Evolutionary conservation across 345 rosid species (phyloP).

Genomic region (Nephelium lappaceum): DNA sequence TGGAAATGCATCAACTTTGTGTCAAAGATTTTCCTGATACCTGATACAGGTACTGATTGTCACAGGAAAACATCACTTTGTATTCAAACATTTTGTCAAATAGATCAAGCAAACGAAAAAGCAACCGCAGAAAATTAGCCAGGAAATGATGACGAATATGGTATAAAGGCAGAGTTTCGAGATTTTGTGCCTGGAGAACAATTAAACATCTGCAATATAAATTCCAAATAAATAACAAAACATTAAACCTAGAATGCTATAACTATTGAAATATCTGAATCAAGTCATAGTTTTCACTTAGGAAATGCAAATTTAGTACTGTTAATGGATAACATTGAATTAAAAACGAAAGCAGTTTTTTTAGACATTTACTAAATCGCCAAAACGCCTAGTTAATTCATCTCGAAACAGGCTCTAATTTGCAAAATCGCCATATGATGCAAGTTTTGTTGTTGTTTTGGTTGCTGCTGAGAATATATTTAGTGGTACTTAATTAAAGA

Average conservation of each 20-base stretch:
- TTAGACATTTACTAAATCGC: no score
- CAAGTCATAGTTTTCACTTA: no score
- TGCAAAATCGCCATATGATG: background rate
- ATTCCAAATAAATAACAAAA: background rate
- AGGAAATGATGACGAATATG: no score
- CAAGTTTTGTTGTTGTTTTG: background rate
- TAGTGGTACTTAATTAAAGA: no score
- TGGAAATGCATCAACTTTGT: slow-evolving; percentile 29
- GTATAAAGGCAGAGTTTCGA: no score
- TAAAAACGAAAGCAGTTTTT: no score
- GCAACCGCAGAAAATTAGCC: no score
- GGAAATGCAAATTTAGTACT: no score
- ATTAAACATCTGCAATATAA: background rate
- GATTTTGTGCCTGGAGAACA: no score
- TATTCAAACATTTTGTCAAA: slow-evolving; percentile 20
- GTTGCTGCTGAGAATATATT: background rate
- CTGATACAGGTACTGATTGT: slow-evolving; percentile 44
- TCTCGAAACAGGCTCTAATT: no score
- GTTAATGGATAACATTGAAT: no score
- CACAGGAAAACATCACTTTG: slow-evolving; percentile 11
- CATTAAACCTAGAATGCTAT: background rate
- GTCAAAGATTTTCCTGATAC: slow-evolving; percentile 17
- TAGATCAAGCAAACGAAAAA: slow-evolving; percentile 15
- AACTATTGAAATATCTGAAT: background rate
- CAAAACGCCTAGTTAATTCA: no score